A percentile compares a stretch with the other conserved stretches of the same genome.
Conservation (phyloP, 2,329 filamentous ascomycete genomes). For the Cadophora malorum region DNA sequence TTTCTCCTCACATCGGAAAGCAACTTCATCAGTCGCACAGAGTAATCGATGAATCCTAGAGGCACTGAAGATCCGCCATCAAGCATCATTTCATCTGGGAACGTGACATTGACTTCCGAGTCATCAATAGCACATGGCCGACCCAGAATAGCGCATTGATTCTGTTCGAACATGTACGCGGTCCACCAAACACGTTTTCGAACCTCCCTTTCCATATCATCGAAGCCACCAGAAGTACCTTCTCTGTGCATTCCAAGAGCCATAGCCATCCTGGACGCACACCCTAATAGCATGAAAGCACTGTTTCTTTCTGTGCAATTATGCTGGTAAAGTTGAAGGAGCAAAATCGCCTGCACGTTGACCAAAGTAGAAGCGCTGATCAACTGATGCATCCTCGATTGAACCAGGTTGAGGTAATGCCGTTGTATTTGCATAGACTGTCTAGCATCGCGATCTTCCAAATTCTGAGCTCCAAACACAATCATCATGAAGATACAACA, state of each 20-base stretch:
- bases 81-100: slow-evolving; percentile 41
- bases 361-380: slow-evolving; percentile 48
- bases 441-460: slow-evolving; percentile 43
- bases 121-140: slow-evolving; percentile 43
- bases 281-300: slow-evolving; percentile 50
- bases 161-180: slow-evolving; percentile 42
- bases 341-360: slow-evolving; percentile 52
- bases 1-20: slow-evolving; percentile 39
- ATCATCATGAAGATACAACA: slow-evolving; percentile 51
- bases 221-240: slow-evolving; percentile 48
- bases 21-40: slow-evolving; percentile 37
- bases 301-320: slow-evolving; percentile 51
- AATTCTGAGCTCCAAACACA: slow-evolving; percentile 49
- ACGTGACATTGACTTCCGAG: slow-evolving; percentile 41
- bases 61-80: slow-evolving; percentile 40
- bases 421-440: slow-evolving; percentile 46
- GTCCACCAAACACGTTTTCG: slow-evolving; percentile 45
- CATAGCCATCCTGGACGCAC: slow-evolving; percentile 51
- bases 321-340: slow-evolving; percentile 51
- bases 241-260: slow-evolving; percentile 53
- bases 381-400: slow-evolving; percentile 47
- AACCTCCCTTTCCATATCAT: slow-evolving; percentile 41
- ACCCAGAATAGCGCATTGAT: slow-evolving; percentile 43
- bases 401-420: slow-evolving; percentile 45
- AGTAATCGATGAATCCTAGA: slow-evolving; percentile 38